These are phyloP conservation scores for Boeremia lycopersici DNA, from an alignment of 2,329 filamentous ascomycete species.

Conservation along the genomic window DNA sequence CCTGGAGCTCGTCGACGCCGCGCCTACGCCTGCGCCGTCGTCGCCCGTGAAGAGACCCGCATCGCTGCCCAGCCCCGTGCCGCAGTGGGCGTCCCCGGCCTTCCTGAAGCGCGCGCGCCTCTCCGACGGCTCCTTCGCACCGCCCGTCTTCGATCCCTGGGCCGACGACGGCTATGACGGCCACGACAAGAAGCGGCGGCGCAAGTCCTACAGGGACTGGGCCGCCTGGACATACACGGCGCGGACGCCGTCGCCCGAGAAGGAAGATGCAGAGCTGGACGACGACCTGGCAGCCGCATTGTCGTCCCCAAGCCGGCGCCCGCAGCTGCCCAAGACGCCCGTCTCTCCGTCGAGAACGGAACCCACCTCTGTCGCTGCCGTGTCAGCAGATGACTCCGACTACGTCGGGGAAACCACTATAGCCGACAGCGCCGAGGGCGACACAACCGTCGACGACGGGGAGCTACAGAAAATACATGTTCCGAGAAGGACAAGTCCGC, in stretches of 20 bases:
- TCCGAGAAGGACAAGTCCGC: neutral
- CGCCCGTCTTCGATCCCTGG: slow-evolving; percentile 67
- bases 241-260: slow-evolving; percentile 72
- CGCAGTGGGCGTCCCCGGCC: slow-evolving; percentile 74
- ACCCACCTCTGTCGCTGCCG: slow-evolving; percentile 7
- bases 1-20: slow-evolving; percentile 59
- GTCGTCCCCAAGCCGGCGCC: slow-evolving; percentile 31
- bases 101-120: slow-evolving; percentile 72
- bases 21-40: slow-evolving; percentile 33
- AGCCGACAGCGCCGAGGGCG: slow-evolving; percentile 9
- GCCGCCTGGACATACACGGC: slow-evolving; percentile 76
- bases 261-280: slow-evolving; percentile 41
- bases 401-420: slow-evolving; percentile 7
- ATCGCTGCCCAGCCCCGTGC: slow-evolving; percentile 12
- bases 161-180: slow-evolving; percentile 64
- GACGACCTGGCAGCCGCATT: slow-evolving; percentile 21
- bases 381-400: neutral
- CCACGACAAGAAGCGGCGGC: slow-evolving; percentile 70
- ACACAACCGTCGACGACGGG: slow-evolving; percentile 13
- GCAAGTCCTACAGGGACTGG: slow-evolving; percentile 71
- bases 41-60: slow-evolving; percentile 28
- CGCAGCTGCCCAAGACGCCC: slow-evolving; percentile 35
- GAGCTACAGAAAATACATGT: neutral
- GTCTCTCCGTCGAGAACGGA: slow-evolving; percentile 26
- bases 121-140: slow-evolving; percentile 72